Base-by-base conservation (phyloP, 1,284 basidiomycete species). In the Sporisorium graminicola region DNA sequence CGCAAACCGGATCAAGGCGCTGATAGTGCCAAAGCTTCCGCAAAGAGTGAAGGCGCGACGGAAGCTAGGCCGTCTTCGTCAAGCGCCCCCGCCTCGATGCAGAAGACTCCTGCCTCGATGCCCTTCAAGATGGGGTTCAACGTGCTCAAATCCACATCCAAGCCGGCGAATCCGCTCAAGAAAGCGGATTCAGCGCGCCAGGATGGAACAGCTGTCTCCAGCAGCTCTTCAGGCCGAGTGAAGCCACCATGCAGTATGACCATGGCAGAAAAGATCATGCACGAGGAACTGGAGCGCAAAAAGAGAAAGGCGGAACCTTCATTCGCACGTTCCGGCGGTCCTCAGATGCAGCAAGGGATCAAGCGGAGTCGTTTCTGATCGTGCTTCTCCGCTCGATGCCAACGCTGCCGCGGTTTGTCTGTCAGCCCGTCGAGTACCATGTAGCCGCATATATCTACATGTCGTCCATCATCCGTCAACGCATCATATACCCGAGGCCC, bases 211-310 rank as follows among this genome's bases (percentile, higher is more conserved):
- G 46, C 49, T 27, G 16, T 55, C 43, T 20, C 61, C 16, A 46
- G 51, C 59, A 40, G 31, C 55, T 55, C 54, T 18, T 14, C 60
- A 9, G 42, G 44, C 46, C 64, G 60, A 47, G n/a, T 42, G 10
- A 71, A 60, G 51, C 75, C 74, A 10, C 79, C 73, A 1, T 61
- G 52, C 29, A 67, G 66, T 60, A 61, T 79, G 56, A 81, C 82
- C 13, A 79, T 79, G 58, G 82, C 82, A 1, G 82, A 84, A 53
- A 74, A 77, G 50, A 84, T 84, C 65, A 84, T 82, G 63, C 63
- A 74, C 37, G 82, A 84, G 47, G 82, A 84, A 43, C 54, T 81
- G 31, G 72, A 64, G 58, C 69, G 65, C 26, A 70, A 70, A 50
- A 78, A 75, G 61, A 51, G 65, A 22, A 74, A 68, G 49, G 70